Evolutionary conservation across 306 rosid genomes (phyloP), one percentile per base, ranked within the genome.

Genomic region (Coriaria nepalensis): DNA sequence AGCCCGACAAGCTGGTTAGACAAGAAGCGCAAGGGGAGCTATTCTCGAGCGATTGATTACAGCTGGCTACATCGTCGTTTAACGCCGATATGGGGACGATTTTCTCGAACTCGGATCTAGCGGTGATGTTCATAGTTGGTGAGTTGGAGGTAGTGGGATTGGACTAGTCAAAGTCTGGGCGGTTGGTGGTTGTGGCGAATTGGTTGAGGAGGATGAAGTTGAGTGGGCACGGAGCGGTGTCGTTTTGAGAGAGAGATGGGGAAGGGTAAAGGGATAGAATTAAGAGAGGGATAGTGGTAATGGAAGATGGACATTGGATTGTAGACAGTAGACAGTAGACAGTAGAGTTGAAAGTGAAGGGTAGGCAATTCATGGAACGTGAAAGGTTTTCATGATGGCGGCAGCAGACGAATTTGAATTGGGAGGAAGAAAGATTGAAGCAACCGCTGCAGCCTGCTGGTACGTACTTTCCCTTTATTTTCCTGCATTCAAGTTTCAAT

Each of bases 1-100:
- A 2, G 35, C 0, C 6, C 7, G 87, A 35, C 7, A 84, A 7
- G 47, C 62, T 63, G 8, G 79, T 61, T 4, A 61, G 73, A 41
- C 98, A 90, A 13, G 63, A 29, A 38, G 87, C 82, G n/a, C 98
- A 90, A 0, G 94, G 94, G 0, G 92, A 53, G 62, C 55, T 70
- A 52, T 71, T 75, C 0, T 43, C 61, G 0, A 90, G 77, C 2
- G 85, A 64, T 15, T 54, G 73, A 56, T 74, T 80, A 6, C 95
- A 90, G 46, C 40, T 64, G 0, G 0, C 0, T 5, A 38, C 50
- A 12, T 75, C 69, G 42, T 35, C 32, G 40, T 49, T 55, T 0
- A 73, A 44, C 0, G 45, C 34, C 0, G 53, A 0, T 0, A 9
- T 0, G 8, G 76, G 50, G 40, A 71, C 55, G 6, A 5, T 14